Evolutionary conservation across 169 alveolate genomes (phyloP).

Genomic region (Perkinsus marinus): DNA sequence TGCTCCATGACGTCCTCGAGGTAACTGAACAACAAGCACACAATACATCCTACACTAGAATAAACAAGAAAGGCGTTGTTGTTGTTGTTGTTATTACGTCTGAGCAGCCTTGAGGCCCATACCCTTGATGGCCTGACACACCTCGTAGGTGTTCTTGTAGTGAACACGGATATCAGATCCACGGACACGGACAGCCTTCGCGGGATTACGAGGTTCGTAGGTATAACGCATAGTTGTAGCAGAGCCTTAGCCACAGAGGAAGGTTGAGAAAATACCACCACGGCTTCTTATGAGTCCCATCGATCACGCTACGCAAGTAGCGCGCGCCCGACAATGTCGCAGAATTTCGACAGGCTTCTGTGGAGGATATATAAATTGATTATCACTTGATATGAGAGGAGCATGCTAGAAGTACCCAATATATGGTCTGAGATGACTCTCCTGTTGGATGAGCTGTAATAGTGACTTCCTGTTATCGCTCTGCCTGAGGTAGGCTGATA

Average conservation of each 20-base stretch:
- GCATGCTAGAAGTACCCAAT: too few relatives aligned
- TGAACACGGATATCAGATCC: slow-evolving; percentile 81
- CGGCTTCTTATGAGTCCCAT: neutral
- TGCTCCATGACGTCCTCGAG: slow-evolving; percentile 86
- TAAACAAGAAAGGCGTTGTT: too few relatives aligned
- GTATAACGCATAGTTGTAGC: neutral
- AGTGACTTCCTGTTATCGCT: too few relatives aligned
- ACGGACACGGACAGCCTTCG: neutral
- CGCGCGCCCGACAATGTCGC: neutral
- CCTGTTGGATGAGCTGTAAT: too few relatives aligned
- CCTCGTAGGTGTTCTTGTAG: slow-evolving; percentile 91
- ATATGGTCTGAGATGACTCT: too few relatives aligned
- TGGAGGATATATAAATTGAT: too few relatives aligned
- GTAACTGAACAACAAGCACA: slow-evolving; percentile 26
- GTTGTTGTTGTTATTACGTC: slow-evolving; percentile 8
- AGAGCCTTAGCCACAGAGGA: neutral
- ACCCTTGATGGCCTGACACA: slow-evolving; percentile 88
- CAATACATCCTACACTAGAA: neutral
- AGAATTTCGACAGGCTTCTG: too few relatives aligned
- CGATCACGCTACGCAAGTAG: neutral
- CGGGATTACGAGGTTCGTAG: neutral
- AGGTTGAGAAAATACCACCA: neutral
- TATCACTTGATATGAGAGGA: too few relatives aligned
- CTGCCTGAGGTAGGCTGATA: too few relatives aligned
- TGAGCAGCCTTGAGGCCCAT: slow-evolving; percentile 78